Evolutionary conservation across 176 grass and related monocot species (phyloP).

Genomic region (Ampelocalamus luodianensis): DNA sequence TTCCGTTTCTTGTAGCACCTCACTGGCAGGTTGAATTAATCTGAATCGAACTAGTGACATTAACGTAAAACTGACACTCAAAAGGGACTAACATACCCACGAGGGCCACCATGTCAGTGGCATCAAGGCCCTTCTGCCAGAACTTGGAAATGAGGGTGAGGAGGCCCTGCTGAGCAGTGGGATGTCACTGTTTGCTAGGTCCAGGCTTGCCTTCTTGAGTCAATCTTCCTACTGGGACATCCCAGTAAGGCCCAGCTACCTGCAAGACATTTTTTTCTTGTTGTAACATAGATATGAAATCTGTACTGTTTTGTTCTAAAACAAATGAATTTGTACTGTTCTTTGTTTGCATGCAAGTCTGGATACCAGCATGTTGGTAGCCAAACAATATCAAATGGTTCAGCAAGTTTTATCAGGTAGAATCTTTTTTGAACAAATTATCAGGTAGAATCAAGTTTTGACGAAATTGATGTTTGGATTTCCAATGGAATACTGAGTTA

Average conservation of each 20-base stretch:
- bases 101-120: slow-evolving; percentile 94
- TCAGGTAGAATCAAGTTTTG: background rate
- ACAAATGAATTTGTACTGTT: background rate
- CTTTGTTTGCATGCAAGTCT: slow-evolving; percentile 8
- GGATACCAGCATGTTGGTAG: background rate
- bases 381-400: background rate
- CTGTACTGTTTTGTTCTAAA: background rate
- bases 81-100: slow-evolving; percentile 61
- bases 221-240: slow-evolving; percentile 88
- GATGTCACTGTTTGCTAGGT: slow-evolving; percentile 83
- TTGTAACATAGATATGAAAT: background rate
- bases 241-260: slow-evolving; percentile 96
- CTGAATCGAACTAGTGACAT: background rate
- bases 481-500: background rate
- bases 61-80: background rate
- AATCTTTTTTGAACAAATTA: too few species aligned
- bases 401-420: background rate
- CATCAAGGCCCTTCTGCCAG: slow-evolving; percentile 85
- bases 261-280: slow-evolving; percentile 25
- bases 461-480: background rate
- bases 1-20: background rate
- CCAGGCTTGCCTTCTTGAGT: slow-evolving; percentile 82
- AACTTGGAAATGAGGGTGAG: slow-evolving; percentile 88
- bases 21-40: background rate
- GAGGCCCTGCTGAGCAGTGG: slow-evolving; percentile 76